A percentile compares a stretch with the other conserved stretches of the same genome.
Evolutionary conservation across 768 basidiomycete species (phyloP).

Genomic region (Artomyces pyxidatus): DNA sequence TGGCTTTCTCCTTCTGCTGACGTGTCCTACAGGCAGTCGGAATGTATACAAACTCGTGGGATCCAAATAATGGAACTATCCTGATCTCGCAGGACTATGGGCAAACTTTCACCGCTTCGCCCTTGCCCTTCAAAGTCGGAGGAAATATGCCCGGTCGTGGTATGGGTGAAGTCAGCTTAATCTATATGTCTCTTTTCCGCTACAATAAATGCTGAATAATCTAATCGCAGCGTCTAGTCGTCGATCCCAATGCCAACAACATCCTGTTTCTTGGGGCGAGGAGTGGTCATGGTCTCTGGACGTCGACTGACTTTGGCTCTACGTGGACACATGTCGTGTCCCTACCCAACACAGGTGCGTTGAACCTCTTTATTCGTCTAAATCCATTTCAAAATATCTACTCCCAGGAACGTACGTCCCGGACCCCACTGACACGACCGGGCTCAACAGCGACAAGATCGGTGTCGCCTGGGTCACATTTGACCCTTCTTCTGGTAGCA

Average conservation of each 20-base stretch:
- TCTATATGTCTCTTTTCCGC: not conserved
- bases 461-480: conserved; percentile 59
- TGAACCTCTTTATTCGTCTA: not conserved
- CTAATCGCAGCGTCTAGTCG: conserved; percentile 41
- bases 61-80: conserved; percentile 56
- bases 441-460: conserved; percentile 29
- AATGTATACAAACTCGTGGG: conserved; percentile 56
- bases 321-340: conserved; percentile 54
- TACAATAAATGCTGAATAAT: not conserved
- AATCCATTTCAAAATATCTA: not conserved
- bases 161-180: conserved; percentile 41
- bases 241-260: conserved; percentile 56
- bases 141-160: conserved; percentile 67
- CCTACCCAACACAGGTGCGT: conserved; percentile 50
- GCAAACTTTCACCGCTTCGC: conserved; percentile 41
- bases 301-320: conserved; percentile 49
- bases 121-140: conserved; percentile 57
- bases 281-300: conserved; percentile 59
- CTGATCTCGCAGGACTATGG: conserved; percentile 53
- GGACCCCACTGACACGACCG: conserved; percentile 42
- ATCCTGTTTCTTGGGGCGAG: conserved; percentile 59
- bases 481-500: conserved; percentile 46
- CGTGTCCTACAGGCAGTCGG: conserved; percentile 37
- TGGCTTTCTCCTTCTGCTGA: not conserved
- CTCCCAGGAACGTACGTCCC: conserved; percentile 41